Percentiles rank a stretch among this genome's conserved stretches.
Evolutionary conservation across 441 rosid genomes (phyloP).

Genomic region (Macaranga tanarius): DNA sequence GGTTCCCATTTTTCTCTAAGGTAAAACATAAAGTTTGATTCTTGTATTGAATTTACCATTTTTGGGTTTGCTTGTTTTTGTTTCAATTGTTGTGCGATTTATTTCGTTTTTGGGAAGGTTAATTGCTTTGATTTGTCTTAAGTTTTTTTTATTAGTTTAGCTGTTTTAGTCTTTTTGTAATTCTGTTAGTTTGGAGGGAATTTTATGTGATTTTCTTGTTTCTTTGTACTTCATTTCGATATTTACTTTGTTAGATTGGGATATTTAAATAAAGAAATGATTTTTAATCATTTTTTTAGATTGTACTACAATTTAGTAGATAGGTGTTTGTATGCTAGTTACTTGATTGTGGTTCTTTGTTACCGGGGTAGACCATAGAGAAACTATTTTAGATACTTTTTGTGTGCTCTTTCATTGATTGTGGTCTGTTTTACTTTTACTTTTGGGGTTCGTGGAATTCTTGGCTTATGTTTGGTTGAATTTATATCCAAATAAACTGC

Average conservation of each 20-base stretch:
- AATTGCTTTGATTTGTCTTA: not conserved
- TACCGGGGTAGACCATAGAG: too few relatives aligned
- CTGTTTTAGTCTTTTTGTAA: not conserved
- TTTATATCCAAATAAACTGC: not conserved
- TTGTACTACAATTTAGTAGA: not conserved
- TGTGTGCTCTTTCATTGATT: not conserved
- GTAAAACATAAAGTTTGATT: slow-evolving; percentile 20
- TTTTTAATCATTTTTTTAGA: too few relatives aligned
- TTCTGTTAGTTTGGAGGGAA: not conserved
- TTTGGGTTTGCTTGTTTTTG: not conserved
- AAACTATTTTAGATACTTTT: not conserved
- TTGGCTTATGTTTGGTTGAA: not conserved
- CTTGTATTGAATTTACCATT: not conserved
- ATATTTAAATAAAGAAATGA: not conserved
- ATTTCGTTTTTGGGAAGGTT: not conserved
- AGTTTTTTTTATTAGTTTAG: slow-evolving; percentile 1
- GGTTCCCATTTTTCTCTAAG: slow-evolving; percentile 52
- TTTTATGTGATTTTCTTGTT: not conserved
- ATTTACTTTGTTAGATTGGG: not conserved
- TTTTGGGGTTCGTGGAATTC: not conserved
- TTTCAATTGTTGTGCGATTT: not conserved
- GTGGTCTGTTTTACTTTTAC: not conserved
- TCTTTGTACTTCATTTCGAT: slow-evolving; percentile 1
- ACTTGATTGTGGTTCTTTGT: not conserved
- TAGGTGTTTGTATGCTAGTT: not conserved